phyloP scores from a whole-genome alignment of 345 rosid genomes.

The Eucalyptus curtisii region DNA sequence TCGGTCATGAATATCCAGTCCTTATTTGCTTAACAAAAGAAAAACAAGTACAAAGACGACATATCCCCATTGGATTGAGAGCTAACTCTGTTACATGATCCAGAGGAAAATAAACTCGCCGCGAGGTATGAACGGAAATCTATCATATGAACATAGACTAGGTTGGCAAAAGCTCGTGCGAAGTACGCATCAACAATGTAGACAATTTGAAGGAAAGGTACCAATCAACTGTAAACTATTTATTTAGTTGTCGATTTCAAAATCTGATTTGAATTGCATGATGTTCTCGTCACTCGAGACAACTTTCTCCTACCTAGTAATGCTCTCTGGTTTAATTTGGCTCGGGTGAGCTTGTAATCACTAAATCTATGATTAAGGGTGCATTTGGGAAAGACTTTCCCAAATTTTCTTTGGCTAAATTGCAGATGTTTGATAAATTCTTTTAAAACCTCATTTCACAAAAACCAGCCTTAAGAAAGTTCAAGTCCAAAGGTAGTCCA shows the following conservation, averaged over 20 bases:
- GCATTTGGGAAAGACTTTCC: neutral
- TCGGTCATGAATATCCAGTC: neutral
- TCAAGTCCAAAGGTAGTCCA: too few species aligned
- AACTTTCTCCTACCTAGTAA: neutral
- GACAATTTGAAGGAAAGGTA: neutral
- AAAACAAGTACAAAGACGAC: neutral
- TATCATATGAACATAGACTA: neutral
- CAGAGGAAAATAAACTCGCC: neutral
- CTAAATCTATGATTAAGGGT: rapidly evolving
- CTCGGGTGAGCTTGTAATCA: rapidly evolving
- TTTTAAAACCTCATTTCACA: too few species aligned
- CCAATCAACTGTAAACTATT: neutral
- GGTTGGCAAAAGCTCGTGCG: neutral
- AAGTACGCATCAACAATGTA: neutral
- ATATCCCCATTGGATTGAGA: neutral
- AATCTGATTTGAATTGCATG: neutral
- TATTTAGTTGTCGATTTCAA: neutral
- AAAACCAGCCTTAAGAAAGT: too few species aligned
- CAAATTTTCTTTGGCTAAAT: too few species aligned
- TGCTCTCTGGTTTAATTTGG: neutral
- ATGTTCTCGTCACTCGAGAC: neutral
- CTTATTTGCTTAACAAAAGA: neutral
- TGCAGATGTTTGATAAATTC: too few species aligned
- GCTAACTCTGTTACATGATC: too few species aligned
- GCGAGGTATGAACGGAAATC: neutral